Percentiles rank a stretch among this genome's conserved stretches.
Evolutionary conservation across 2,329 filamentous ascomycete genomes (phyloP).

Genomic region (Sporothrix variecibatus): DNA sequence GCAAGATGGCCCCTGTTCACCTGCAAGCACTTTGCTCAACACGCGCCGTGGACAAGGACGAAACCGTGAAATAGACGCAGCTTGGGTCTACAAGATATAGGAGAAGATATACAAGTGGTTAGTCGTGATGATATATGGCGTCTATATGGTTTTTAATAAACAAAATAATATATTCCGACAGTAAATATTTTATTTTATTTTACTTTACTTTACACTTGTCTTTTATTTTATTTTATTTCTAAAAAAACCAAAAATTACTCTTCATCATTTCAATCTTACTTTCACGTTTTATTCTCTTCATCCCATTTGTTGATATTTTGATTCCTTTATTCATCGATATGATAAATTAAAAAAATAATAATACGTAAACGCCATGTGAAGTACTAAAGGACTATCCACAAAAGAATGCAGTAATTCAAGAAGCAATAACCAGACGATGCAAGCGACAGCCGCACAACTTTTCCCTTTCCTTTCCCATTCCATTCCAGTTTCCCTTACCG

Average conservation of each 20-base stretch:
- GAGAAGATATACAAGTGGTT: not conserved
- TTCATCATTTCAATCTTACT: not conserved
- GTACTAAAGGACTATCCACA: not conserved
- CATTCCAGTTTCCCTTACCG: not conserved
- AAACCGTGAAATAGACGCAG: not conserved
- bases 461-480: not conserved
- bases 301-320: too few relatives aligned
- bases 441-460: not conserved
- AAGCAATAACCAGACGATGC: not conserved
- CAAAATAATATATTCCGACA: not conserved
- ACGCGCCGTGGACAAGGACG: not conserved
- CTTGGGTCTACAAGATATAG: not conserved
- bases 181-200: not conserved
- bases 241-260: not conserved
- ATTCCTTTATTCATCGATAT: not conserved
- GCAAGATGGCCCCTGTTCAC: not conserved
- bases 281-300: not conserved
- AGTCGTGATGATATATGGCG: not conserved
- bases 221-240: not conserved
- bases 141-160: not conserved
- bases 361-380: slow-evolving; percentile 5
- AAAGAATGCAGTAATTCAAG: not conserved
- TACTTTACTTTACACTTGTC: not conserved
- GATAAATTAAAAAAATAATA: not conserved
- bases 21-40: not conserved